Conservation (phyloP, 2,329 filamentous ascomycete species). For the Amylocarpus encephaloides region DNA sequence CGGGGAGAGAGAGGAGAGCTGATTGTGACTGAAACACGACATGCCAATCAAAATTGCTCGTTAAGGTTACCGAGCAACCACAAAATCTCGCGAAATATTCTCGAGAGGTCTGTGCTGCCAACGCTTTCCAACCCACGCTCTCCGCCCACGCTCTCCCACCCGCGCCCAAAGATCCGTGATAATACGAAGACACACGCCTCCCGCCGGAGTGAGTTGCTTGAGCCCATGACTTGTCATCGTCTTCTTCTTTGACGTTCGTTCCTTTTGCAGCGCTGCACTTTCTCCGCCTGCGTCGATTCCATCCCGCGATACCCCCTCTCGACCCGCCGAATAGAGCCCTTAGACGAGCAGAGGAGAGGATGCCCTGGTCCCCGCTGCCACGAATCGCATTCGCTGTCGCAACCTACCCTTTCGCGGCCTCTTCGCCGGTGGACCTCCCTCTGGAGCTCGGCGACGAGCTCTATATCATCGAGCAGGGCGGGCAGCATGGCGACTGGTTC, state of each 20-base stretch:
- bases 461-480: conserved; percentile 96
- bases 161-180: background rate
- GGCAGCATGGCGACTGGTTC: conserved; percentile 79
- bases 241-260: conserved; percentile 1
- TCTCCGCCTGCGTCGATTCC: background rate
- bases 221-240: conserved; percentile 14
- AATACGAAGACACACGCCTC: background rate
- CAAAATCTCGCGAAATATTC: background rate
- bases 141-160: background rate
- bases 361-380: conserved; percentile 96
- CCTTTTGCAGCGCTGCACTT: background rate
- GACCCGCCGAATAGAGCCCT: background rate
- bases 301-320: background rate
- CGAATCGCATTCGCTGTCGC: conserved; percentile 97
- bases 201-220: background rate
- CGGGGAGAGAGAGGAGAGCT: too few relatives aligned
- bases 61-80: background rate
- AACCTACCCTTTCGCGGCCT: conserved; percentile 86
- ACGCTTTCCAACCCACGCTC: background rate
- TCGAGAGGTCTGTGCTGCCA: background rate
- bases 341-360: conserved; percentile 33
- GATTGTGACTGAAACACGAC: too few relatives aligned
- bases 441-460: conserved; percentile 97
- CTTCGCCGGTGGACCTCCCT: conserved; percentile 82
- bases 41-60: background rate